Percentiles rank a stretch among this genome's conserved stretches.
Conservation (phyloP, 306 rosid genomes). For the Quercus suber region DNA sequence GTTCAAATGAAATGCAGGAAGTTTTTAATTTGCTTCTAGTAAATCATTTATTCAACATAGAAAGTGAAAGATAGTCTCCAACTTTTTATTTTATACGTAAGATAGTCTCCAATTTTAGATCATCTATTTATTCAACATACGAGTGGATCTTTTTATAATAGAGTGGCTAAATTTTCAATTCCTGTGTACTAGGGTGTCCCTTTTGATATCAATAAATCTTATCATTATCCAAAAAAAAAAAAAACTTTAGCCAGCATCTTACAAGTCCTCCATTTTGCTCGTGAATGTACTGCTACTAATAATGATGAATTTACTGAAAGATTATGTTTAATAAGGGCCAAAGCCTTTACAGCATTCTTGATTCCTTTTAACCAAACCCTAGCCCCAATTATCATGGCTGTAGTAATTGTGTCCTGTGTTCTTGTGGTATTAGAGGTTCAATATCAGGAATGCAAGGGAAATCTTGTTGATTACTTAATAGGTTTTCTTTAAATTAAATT, state of each 20-base stretch:
- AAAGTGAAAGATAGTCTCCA: neutral
- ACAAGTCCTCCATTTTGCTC: too few relatives aligned
- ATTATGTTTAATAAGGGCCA: too few relatives aligned
- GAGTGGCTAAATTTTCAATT: too few relatives aligned
- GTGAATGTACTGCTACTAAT: too few relatives aligned
- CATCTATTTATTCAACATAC: neutral
- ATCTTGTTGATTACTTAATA: neutral
- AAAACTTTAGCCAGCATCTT: too few relatives aligned
- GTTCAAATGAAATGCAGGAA: neutral
- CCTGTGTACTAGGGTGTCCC: too few relatives aligned
- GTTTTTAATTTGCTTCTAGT: neutral
- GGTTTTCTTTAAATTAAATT: neutral
- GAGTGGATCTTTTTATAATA: too few relatives aligned
- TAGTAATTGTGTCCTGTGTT: neutral
- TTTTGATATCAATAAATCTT: too few relatives aligned
- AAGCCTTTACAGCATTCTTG: neutral
- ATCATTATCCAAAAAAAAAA: too few relatives aligned
- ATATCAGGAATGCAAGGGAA: neutral
- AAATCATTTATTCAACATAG: neutral
- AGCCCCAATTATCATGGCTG: neutral
- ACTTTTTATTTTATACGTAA: too few relatives aligned
- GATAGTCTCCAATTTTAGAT: neutral
- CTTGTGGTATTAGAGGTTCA: neutral
- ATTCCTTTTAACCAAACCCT: neutral
- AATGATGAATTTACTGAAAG: too few relatives aligned